phyloP scores from a whole-genome alignment of 192 early-diverging fungal species.

The Diversispora epigaea region DNA sequence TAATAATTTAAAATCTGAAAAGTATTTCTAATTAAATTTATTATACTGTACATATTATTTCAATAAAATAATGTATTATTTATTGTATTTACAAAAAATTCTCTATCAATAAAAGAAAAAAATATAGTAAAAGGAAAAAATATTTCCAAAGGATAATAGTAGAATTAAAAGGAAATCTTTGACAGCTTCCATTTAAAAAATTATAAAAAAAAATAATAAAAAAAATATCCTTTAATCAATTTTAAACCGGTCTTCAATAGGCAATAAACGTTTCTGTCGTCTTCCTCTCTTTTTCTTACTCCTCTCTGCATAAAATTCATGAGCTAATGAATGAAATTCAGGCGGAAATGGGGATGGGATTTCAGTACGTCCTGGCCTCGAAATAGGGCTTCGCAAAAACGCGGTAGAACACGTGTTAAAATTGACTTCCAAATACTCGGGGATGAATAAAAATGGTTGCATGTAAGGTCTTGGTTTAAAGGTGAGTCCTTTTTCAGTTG shows the following conservation, averaged over 20 bases:
- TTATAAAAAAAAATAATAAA: too few relatives aligned
- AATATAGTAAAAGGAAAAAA: too few relatives aligned
- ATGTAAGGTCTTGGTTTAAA: conserved; percentile 73
- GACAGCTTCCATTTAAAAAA: too few relatives aligned
- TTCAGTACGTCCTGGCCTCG: conserved; percentile 81
- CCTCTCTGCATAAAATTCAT: conserved; percentile 83
- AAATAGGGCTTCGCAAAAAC: conserved; percentile 86
- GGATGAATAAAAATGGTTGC: conserved; percentile 94
- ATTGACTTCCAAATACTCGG: conserved; percentile 96
- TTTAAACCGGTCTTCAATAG: conserved; percentile 8
- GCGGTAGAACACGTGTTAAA: conserved; percentile 90
- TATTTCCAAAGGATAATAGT: too few relatives aligned
- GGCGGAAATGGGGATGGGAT: conserved; percentile 94
- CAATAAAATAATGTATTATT: too few relatives aligned
- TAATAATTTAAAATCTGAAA: too few relatives aligned
- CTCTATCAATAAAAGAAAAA: too few relatives aligned
- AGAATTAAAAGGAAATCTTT: too few relatives aligned
- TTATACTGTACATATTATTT: too few relatives aligned
- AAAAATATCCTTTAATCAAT: background rate
- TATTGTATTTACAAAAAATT: too few relatives aligned
- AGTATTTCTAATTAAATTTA: too few relatives aligned
- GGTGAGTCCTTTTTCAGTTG: conserved; percentile 8
- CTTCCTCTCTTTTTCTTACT: conserved; percentile 41
- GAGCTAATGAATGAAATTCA: conserved; percentile 84
- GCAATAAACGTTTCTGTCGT: background rate